Percentiles rank a stretch among this genome's conserved stretches.
Evolutionary conservation across 805 yeast species (phyloP).

Genomic region (Priceomyces castillae): DNA sequence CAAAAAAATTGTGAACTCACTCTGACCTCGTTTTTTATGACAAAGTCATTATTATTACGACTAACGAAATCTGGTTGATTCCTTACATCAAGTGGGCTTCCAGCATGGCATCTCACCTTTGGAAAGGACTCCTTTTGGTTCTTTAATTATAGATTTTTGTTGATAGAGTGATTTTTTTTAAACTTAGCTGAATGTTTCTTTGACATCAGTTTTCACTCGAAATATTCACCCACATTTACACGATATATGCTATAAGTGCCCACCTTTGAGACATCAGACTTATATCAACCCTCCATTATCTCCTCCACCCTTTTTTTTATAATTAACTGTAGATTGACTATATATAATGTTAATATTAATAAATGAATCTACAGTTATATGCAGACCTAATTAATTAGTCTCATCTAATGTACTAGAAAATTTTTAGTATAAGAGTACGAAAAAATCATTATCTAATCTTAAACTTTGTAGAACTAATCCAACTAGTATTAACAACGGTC

Average conservation of each 20-base stretch:
- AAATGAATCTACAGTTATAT: background rate
- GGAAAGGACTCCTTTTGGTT: conserved; percentile 6
- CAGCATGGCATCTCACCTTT: too few relatives aligned
- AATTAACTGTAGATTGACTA: background rate
- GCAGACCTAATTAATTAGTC: background rate
- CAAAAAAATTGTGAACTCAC: conserved; percentile 1
- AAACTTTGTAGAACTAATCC: background rate
- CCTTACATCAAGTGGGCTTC: too few relatives aligned
- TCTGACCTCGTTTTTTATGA: background rate
- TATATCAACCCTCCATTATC: background rate
- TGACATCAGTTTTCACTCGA: background rate
- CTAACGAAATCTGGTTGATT: background rate
- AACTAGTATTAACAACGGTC: background rate
- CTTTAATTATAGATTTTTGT: conserved; percentile 11
- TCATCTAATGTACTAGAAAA: background rate
- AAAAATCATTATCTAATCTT: background rate
- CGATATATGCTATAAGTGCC: too few relatives aligned
- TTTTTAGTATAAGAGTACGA: background rate
- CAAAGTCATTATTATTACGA: conserved; percentile 1
- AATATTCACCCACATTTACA: background rate
- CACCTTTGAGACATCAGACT: background rate
- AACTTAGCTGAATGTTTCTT: conserved; percentile 1
- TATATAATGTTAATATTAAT: background rate
- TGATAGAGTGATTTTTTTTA: conserved; percentile 2
- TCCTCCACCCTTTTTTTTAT: conserved; percentile 1